A percentile compares a stretch with the other conserved stretches of the same genome.
These are phyloP conservation scores for Withania somnifera DNA, from an alignment of 305 asterid species.

Conservation along the genomic window DNA sequence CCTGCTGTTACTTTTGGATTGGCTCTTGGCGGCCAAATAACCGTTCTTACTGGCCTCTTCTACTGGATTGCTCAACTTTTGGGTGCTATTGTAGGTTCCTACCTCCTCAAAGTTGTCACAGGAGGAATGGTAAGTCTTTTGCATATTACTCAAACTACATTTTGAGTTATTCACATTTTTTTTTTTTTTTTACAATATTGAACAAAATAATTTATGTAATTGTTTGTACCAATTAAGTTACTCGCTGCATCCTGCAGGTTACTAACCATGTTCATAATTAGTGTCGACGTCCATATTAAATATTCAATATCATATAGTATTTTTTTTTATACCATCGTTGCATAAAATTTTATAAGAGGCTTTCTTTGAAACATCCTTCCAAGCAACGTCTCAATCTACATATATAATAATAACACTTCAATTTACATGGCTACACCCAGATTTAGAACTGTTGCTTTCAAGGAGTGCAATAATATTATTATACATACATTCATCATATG, in stretches of 20 bases:
- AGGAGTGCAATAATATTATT: too few species aligned
- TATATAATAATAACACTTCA: too few species aligned
- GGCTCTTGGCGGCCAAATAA: constrained; percentile 78
- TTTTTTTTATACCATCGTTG: too few species aligned
- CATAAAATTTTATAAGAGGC: too few species aligned
- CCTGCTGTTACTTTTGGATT: constrained; percentile 87
- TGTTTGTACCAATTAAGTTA: background rate
- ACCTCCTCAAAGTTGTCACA: constrained; percentile 56
- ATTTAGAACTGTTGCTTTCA: too few species aligned
- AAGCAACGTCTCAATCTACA: too few species aligned
- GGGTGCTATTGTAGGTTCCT: constrained; percentile 54
- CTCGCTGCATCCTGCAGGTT: background rate
- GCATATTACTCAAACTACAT: background rate
- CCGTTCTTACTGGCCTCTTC: constrained; percentile 63
- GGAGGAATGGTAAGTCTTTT: constrained; percentile 55
- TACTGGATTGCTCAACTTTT: constrained; percentile 79
- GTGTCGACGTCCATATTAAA: too few species aligned
- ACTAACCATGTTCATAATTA: background rate
- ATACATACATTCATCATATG: too few species aligned
- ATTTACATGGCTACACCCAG: too few species aligned
- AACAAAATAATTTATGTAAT: background rate
- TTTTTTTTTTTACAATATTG: too few species aligned
- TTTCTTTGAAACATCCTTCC: too few species aligned
- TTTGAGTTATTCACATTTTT: background rate
- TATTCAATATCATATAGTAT: too few species aligned